Evolutionary conservation across 1,139 yeast genomes (phyloP), one percentile per base, ranked within the genome.

Genomic region (Groenewaldozyma auringiensis): DNA sequence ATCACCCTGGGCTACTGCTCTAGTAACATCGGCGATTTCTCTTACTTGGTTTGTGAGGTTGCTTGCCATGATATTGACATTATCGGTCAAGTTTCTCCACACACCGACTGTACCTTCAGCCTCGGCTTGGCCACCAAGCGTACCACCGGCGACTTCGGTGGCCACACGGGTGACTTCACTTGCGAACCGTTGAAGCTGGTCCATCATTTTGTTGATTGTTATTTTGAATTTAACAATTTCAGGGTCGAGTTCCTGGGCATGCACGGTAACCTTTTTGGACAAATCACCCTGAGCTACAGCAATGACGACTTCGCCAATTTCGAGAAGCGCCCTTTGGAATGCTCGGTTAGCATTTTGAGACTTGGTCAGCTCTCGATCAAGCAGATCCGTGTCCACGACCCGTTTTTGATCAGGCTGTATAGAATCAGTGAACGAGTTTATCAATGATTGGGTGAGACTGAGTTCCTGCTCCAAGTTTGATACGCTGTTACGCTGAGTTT

Each of bases 251-350:
- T 83, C 89, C 41, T 77, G 83, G 20, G 79, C 72, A 59, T 82
- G 88, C 42, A 83, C 76, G 48, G 76, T 78, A 13, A 83, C 92
- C 59, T 82, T 83, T 57, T 83, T 84, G 29, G 86, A 76, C 55
- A 85, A 70, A 59, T 85, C 94, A 45, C 95, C 95, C 75, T 79
- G 81, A 22, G 94, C 89, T 20, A 85, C 94, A 6, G 88, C 82
- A 39, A 83, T 79, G 33, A 85, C 87, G 35, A 85, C 92, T 20
- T 84, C 81, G 41, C 92, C 92, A 32, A 85, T 82, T 58, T 85
- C 95, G 48, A 79, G 72, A 37, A 84, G 67, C 1, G 94, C 92
- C 58, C 79, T 77, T 59, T 81, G 83, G 65, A 83, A 84, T 1
- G 89, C 89, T 50, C 77, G 75, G 62, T 84, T 83, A 38, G 88